Base-by-base conservation (phyloP, 2,329 filamentous ascomycete species). In the Venturiaceae sp. region DNA sequence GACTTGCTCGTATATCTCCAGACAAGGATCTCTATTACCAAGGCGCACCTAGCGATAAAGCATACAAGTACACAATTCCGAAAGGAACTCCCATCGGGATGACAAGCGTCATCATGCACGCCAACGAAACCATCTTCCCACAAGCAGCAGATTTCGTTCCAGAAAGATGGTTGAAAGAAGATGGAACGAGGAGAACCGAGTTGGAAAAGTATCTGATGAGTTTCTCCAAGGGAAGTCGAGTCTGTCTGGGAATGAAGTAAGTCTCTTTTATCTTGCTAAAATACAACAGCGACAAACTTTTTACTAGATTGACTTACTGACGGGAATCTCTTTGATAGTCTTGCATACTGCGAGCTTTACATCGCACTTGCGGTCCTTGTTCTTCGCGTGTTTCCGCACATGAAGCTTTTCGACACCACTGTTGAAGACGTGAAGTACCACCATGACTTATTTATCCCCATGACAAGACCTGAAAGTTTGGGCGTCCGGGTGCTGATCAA, bases 211-310 rank as follows among this genome's bases (percentile, higher is more conserved):
- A 7, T 81, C 85, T 65, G 87, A 86, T 73, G 80, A 85, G 0
- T 87, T 88, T 73, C 21, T 80, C 83, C 6, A 81, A 76, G 53
- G 85, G 85, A 4, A 84, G 83, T 0, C 74, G 85, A 63, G 84
- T 83, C 0, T 88, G 85, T 61, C 79, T 84, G 26, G 84, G 83
- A 3, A 84, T 83, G 64, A 82, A 87, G 84, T 87, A 72, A 73
- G 83, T 80, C 50, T 13, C 23, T 5, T 39, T 23, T 19, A 5
- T 47, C 26, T n/a, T 50, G 9, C 13, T 19, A 16, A 5, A 6
- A 19, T n/a, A 2, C 16, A 26, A 19, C 39, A n/a, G 11, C n/a
- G n/a, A 39, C n/a, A n/a, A 54, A 13, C n/a, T n/a, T n/a, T n/a
- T n/a, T n/a, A n/a, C n/a, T n/a, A n/a, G n/a, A n/a, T n/a, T n/a